Percentiles rank a stretch among this genome's conserved stretches.
Conservation (phyloP, 345 rosid species). For the Laguncularia racemosa region DNA sequence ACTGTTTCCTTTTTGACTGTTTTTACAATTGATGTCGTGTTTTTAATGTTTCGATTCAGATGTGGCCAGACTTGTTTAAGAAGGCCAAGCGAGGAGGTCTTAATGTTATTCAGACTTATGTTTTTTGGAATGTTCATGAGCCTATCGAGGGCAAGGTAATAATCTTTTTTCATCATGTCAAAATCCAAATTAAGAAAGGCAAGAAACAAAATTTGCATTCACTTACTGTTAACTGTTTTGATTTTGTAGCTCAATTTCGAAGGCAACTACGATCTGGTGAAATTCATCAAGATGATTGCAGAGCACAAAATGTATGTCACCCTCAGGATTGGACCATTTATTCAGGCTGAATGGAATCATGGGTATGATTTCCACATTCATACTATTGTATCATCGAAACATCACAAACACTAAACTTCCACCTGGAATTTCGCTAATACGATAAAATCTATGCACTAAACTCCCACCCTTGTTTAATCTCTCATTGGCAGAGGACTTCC, state of each 20-base stretch:
- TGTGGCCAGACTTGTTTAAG: conserved; percentile 39
- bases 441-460: neutral
- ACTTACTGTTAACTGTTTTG: neutral
- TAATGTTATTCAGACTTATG: conserved; percentile 55
- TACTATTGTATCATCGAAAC: neutral
- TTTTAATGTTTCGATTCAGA: conserved; percentile 21
- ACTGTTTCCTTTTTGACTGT: neutral
- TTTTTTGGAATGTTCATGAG: conserved; percentile 63
- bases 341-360: conserved; percentile 97
- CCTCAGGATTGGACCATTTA: conserved; percentile 80
- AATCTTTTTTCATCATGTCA: too few species aligned
- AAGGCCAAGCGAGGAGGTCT: conserved; percentile 53
- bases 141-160: conserved; percentile 42
- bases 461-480: neutral
- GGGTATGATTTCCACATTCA: conserved; percentile 42
- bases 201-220: neutral
- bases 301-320: conserved; percentile 56
- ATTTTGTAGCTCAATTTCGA: conserved; percentile 54
- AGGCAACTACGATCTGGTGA: conserved; percentile 66
- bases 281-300: conserved; percentile 50
- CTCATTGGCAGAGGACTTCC: conserved; percentile 66
- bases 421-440: neutral
- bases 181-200: neutral
- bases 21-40: neutral
- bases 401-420: too few species aligned